Percentiles rank a stretch among this genome's conserved stretches.
These are phyloP conservation scores for Starmera dryadoides DNA, from an alignment of 805 yeast genomes.

Conservation along the genomic window DNA sequence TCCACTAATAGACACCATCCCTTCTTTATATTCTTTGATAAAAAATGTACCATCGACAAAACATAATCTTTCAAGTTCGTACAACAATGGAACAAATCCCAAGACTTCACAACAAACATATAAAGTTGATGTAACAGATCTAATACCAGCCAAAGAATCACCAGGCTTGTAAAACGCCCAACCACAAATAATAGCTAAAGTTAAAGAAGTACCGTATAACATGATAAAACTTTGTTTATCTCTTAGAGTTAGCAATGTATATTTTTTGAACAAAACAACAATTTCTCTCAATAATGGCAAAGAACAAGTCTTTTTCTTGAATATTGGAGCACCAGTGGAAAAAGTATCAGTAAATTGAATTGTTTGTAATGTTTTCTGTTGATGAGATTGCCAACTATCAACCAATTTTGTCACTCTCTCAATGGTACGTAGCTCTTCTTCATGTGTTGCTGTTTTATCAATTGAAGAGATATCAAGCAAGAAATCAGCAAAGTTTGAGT, in stretches of 20 bases:
- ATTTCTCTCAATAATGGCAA: slow-evolving; percentile 36
- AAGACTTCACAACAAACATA: slow-evolving; percentile 48
- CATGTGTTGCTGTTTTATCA: slow-evolving; percentile 16
- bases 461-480: slow-evolving; percentile 64
- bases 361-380: neutral
- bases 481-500: slow-evolving; percentile 70
- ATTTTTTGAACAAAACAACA: slow-evolving; percentile 35
- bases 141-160: slow-evolving; percentile 51
- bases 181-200: slow-evolving; percentile 57
- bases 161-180: slow-evolving; percentile 71
- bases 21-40: slow-evolving; percentile 62
- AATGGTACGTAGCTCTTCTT: slow-evolving; percentile 24
- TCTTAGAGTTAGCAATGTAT: slow-evolving; percentile 37
- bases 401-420: slow-evolving; percentile 23
- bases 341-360: slow-evolving; percentile 5
- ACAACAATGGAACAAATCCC: slow-evolving; percentile 47
- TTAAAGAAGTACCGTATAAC: slow-evolving; percentile 36
- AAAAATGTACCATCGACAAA: slow-evolving; percentile 45
- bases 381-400: slow-evolving; percentile 22
- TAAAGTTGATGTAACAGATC: slow-evolving; percentile 48
- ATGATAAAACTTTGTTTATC: slow-evolving; percentile 44
- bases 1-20: slow-evolving; percentile 53
- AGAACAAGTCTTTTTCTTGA: slow-evolving; percentile 10
- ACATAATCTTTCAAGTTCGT: slow-evolving; percentile 53
- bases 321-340: slow-evolving; percentile 1